Conservation (phyloP, 768 basidiomycete genomes). For the Coprinopsis marcescibilis region DNA sequence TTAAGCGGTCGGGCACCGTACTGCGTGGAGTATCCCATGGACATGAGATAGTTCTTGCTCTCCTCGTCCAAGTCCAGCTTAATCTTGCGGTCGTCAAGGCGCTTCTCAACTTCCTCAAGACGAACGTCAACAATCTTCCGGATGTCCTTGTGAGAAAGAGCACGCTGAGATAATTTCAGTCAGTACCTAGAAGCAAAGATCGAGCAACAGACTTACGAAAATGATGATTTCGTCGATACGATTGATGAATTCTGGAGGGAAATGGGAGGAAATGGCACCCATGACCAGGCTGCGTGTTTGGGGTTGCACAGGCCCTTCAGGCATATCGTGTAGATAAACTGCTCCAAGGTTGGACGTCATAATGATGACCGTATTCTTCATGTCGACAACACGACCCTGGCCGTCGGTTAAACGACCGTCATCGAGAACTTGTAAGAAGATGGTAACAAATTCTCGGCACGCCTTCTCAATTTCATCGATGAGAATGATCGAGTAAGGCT, state of each 20-base stretch:
- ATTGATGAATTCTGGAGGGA: constrained; percentile 92
- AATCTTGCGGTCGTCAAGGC: constrained; percentile 78
- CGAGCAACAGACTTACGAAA: constrained; percentile 46
- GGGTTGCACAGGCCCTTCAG: constrained; percentile 59
- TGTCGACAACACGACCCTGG: constrained; percentile 84
- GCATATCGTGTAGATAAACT: constrained; percentile 67
- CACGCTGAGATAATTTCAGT: constrained; percentile 52
- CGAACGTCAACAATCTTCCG: constrained; percentile 86
- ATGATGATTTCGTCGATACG: constrained; percentile 84
- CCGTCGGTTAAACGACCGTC: constrained; percentile 91
- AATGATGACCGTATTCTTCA: constrained; percentile 89
- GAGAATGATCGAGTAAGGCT: constrained; percentile 82
- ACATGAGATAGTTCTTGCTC: constrained; percentile 70
- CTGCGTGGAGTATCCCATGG: constrained; percentile 69
- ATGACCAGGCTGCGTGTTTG: constrained; percentile 65
- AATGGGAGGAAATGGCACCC: constrained; percentile 74
- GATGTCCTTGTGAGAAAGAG: constrained; percentile 71
- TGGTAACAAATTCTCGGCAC: constrained; percentile 52
- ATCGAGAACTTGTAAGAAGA: constrained; percentile 76
- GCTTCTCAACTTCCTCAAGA: constrained; percentile 76
- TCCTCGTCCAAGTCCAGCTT: constrained; percentile 68
- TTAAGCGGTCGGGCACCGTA: constrained; percentile 94
- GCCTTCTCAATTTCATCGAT: constrained; percentile 93
- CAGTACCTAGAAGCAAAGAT: constrained; percentile 7
- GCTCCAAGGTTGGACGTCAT: constrained; percentile 93